Base-by-base conservation (phyloP, 1,139 yeast genomes). In the Yamadazyma diddensiae region DNA sequence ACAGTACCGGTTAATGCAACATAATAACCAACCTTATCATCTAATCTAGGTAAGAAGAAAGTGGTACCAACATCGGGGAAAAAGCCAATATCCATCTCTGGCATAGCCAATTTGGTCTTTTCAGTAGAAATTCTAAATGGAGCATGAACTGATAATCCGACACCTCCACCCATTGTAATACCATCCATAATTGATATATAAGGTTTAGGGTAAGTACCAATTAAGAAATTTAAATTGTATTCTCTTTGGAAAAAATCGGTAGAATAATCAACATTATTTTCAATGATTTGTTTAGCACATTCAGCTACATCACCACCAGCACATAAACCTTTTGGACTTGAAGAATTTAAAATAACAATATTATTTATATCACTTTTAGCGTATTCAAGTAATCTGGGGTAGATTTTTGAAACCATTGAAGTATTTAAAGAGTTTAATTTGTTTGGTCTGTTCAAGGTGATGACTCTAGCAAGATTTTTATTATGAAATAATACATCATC, bases 161-260 rank as follows among this genome's bases (percentile, higher is more conserved):
- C 95, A 47, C 98, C 98, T 34, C 98, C 98, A 36, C 98, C 98
- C 96, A 92, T 87, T 23, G 94, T 87, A 50, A 92, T 87, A 19
- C 97, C 97, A 53, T 92, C 82, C 80, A 85, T 82, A 28, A 88
- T 53, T 1, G 95, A 71, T 13, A 92, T 79, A 43, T 84, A 74
- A 1, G 98, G 97, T 62, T 88, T 92, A 38, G 81, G 70, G 53
- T 77, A 87, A 11, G 94, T 81, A 12, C 95, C 82, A 45, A 90
- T 70, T 36, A 82, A 66, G 51, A 82, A 86, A 62, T 92, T 82
- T 52, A 92, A 65, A 41, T 81, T 77, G 63, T 92, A 92, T 61
- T 92, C 98, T 39, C 70, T 59, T 43, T 77, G 77, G 64, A 92
- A 92, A 58, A 84, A 85, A 39, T 74, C 74, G 24, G 79, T 57